A percentile compares a stretch with the other conserved stretches of the same genome.
These are phyloP conservation scores for Crithidia thermophila DNA, from an alignment of 208 protist species.

Conservation along the genomic window DNA sequence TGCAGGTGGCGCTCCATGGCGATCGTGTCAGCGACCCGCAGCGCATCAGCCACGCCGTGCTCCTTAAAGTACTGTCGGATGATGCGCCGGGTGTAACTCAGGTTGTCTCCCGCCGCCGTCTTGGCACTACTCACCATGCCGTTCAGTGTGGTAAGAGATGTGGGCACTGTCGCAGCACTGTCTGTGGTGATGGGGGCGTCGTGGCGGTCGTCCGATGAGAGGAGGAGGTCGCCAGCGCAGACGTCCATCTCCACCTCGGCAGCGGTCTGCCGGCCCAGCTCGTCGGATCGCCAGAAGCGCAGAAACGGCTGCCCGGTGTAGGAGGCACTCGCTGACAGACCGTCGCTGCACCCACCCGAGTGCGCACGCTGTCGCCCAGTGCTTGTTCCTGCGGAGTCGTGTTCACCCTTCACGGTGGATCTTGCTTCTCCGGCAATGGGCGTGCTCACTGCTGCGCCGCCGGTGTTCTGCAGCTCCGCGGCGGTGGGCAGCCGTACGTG, in stretches of 20 bases:
- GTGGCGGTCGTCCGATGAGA: background rate
- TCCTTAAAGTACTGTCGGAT: conserved; percentile 64
- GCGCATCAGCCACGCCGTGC: conserved; percentile 52
- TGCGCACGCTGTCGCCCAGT: background rate
- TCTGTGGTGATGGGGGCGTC: no score
- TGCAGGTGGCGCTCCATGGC: conserved; percentile 28
- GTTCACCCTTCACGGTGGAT: no score
- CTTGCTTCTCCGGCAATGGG: no score
- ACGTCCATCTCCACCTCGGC: conserved; percentile 69
- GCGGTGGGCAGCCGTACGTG: conserved; percentile 34
- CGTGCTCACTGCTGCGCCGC: no score
- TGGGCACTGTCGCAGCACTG: background rate
- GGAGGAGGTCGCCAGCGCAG: conserved; percentile 15
- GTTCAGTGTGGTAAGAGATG: no score
- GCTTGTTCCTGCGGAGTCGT: background rate
- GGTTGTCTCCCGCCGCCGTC: conserved; percentile 38
- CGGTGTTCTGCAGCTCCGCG: conserved; percentile 21
- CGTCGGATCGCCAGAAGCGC: conserved; percentile 28
- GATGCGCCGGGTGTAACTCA: conserved; percentile 47
- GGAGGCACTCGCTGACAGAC: no score
- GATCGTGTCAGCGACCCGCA: conserved; percentile 53
- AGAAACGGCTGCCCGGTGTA: conserved; percentile 2
- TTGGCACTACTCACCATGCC: no score
- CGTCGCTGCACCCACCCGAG: background rate
- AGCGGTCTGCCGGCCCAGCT: conserved; percentile 43